A percentile compares a stretch with the other conserved stretches of the same genome.
Evolutionary conservation across 441 rosid species (phyloP).

Genomic region (Gossypium davidsonii): DNA sequence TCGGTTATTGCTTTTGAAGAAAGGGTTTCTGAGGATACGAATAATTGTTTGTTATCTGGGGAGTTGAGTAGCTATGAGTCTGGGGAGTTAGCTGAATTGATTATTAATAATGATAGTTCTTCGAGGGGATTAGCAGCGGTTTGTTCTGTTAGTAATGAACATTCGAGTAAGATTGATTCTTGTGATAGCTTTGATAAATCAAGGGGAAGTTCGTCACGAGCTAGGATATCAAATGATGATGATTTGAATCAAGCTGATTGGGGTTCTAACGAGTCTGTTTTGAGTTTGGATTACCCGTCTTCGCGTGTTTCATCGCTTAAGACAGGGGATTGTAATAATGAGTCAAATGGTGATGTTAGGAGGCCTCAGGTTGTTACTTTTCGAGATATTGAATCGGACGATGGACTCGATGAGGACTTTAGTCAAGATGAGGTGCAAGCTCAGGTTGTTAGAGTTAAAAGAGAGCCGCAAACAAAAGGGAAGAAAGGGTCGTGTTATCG

Average conservation of each 20-base stretch:
- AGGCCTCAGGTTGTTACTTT: slow-evolving; percentile 62
- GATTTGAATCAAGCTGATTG: slow-evolving; percentile 52
- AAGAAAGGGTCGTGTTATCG: slow-evolving; percentile 76
- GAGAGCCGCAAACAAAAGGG: slow-evolving; percentile 54
- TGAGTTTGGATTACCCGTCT: slow-evolving; percentile 85
- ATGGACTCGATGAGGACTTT: slow-evolving; percentile 39
- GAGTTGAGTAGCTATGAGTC: slow-evolving; percentile 59
- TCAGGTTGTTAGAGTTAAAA: slow-evolving; percentile 35
- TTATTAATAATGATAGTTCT: slow-evolving; percentile 29
- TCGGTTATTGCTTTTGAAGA: slow-evolving; percentile 49
- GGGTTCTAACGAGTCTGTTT: slow-evolving; percentile 71
- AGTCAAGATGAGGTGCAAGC: slow-evolving; percentile 41
- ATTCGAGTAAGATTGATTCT: slow-evolving; percentile 34
- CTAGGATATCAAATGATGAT: slow-evolving; percentile 32
- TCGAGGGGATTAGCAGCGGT: slow-evolving; percentile 28
- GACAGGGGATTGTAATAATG: slow-evolving; percentile 46
- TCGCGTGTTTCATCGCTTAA: slow-evolving; percentile 61
- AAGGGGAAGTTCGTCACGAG: slow-evolving; percentile 37
- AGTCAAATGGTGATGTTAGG: slow-evolving; percentile 40
- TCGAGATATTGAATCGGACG: slow-evolving; percentile 61
- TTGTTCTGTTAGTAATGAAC: slow-evolving; percentile 29
- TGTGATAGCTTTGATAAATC: slow-evolving; percentile 61
- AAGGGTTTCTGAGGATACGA: slow-evolving; percentile 34
- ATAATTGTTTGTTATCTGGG: slow-evolving; percentile 42
- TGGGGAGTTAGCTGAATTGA: slow-evolving; percentile 22